phyloP scores from a whole-genome alignment of 257 asterid genomes.

The Hygrophila difformis region DNA sequence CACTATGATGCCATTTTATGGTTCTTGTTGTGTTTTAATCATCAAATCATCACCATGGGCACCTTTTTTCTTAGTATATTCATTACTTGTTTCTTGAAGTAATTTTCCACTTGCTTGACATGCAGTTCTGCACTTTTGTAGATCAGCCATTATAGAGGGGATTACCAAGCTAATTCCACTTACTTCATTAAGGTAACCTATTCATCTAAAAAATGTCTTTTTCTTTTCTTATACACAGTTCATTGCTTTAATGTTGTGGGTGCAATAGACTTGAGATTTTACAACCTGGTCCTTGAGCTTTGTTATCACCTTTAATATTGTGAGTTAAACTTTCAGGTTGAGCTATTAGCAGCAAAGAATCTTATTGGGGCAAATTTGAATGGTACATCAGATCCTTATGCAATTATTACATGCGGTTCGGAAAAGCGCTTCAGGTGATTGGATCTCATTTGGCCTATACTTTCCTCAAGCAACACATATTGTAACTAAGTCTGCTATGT shows the following conservation, averaged over 20 bases:
- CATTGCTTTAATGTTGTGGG: conserved; percentile 8
- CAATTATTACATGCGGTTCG: conserved; percentile 71
- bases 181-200: conserved; percentile 66
- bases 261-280: not conserved
- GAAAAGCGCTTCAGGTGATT: conserved; percentile 87
- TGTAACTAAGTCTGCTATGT: no score
- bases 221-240: conserved; percentile 5
- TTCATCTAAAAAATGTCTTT: conserved; percentile 1
- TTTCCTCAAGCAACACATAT: no score
- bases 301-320: conserved; percentile 6
- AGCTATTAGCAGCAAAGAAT: conserved; percentile 87
- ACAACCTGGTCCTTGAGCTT: no score
- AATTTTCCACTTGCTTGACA: conserved; percentile 64
- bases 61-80: conserved; percentile 14
- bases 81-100: conserved; percentile 30
- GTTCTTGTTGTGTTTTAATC: conserved; percentile 7
- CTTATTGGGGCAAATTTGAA: conserved; percentile 75
- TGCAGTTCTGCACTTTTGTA: conserved; percentile 90
- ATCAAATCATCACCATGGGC: not conserved
- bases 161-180: conserved; percentile 31
- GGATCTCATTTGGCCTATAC: no score
- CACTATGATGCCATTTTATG: no score
- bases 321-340: conserved; percentile 51
- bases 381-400: conserved; percentile 95
- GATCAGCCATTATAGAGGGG: conserved; percentile 59